These are phyloP conservation scores for Salix caprea DNA, from an alignment of 345 rosid species.

Conservation along the genomic window DNA sequence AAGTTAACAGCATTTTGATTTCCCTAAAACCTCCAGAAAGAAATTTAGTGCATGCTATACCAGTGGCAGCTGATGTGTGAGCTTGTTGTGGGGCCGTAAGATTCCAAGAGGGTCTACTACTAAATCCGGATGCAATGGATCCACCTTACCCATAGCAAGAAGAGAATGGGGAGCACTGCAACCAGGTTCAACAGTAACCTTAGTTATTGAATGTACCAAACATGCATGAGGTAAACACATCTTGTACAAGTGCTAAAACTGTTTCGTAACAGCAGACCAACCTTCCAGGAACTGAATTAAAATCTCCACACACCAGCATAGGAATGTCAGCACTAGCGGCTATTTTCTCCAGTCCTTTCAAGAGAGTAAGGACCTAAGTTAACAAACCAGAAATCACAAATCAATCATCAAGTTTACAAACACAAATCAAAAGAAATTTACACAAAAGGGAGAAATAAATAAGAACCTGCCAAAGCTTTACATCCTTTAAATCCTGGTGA, in stretches of 20 bases:
- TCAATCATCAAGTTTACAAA: neutral
- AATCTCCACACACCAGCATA: slow-evolving; percentile 98
- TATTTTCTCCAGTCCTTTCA: slow-evolving; percentile 95
- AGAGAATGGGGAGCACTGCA: slow-evolving; percentile 92
- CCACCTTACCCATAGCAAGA: slow-evolving; percentile 94
- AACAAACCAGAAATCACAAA: slow-evolving; percentile 13
- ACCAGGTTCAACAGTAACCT: slow-evolving; percentile 19
- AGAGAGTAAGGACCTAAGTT: slow-evolving; percentile 81
- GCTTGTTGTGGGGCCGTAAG: slow-evolving; percentile 78
- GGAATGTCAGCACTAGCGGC: slow-evolving; percentile 98
- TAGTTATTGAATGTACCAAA: neutral
- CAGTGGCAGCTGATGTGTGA: slow-evolving; percentile 88
- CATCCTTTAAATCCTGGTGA: slow-evolving; percentile 84
- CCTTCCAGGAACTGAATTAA: slow-evolving; percentile 92
- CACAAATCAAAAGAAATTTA: neutral
- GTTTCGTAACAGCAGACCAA: slow-evolving; percentile 28
- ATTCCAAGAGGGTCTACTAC: slow-evolving; percentile 78
- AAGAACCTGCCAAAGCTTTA: slow-evolving; percentile 94
- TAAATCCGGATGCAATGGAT: slow-evolving; percentile 73
- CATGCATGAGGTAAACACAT: neutral
- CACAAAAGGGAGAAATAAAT: slow-evolving; percentile 8
- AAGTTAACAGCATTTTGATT: neutral
- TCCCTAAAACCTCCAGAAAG: neutral
- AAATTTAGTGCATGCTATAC: slow-evolving; percentile 23
- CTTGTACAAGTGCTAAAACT: slow-evolving; percentile 7